Conservation (phyloP, 495 filamentous ascomycete genomes). For the Paragyromitra xinjiangensis region DNA sequence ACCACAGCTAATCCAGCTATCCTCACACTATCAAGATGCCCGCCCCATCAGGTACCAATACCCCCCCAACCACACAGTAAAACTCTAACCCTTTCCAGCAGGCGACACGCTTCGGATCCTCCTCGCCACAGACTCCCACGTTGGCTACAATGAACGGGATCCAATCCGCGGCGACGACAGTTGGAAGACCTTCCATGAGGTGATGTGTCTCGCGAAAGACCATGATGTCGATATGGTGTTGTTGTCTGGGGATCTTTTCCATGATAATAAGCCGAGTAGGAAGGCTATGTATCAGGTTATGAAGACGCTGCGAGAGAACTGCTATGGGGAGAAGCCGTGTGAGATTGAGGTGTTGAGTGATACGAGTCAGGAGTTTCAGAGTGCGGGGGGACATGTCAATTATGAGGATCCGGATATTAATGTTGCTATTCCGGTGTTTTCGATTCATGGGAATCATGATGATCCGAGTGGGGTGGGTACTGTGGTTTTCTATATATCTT, state of each 20-base stretch:
- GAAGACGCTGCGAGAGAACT: conserved; percentile 89
- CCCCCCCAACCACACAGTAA: background rate
- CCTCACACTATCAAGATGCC: conserved; percentile 7
- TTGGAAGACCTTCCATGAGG: conserved; percentile 94
- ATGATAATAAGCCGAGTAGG: conserved; percentile 97
- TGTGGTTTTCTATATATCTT: conserved; percentile 51
- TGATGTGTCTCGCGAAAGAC: conserved; percentile 88
- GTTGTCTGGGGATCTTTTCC: conserved; percentile 92
- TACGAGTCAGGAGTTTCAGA: conserved; percentile 83
- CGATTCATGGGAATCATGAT: conserved; percentile 98
- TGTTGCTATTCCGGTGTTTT: conserved; percentile 95
- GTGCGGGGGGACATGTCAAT: conserved; percentile 89
- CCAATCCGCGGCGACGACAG: conserved; percentile 93
- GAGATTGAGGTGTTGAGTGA: conserved; percentile 95
- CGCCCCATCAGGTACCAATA: conserved; percentile 1
- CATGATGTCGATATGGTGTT: conserved; percentile 97
- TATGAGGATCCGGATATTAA: conserved; percentile 99
- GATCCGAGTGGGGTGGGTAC: conserved; percentile 77
- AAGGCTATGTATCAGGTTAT: conserved; percentile 98
- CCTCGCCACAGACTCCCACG: conserved; percentile 94
- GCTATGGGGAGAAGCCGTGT: conserved; percentile 92
- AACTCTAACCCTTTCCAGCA: conserved; percentile 54
- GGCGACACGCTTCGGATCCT: conserved; percentile 95
- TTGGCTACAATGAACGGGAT: conserved; percentile 94
- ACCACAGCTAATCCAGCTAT: background rate